phyloP scores from a whole-genome alignment of 108 stramenopile species.

The Cyclotella kingstonii region DNA sequence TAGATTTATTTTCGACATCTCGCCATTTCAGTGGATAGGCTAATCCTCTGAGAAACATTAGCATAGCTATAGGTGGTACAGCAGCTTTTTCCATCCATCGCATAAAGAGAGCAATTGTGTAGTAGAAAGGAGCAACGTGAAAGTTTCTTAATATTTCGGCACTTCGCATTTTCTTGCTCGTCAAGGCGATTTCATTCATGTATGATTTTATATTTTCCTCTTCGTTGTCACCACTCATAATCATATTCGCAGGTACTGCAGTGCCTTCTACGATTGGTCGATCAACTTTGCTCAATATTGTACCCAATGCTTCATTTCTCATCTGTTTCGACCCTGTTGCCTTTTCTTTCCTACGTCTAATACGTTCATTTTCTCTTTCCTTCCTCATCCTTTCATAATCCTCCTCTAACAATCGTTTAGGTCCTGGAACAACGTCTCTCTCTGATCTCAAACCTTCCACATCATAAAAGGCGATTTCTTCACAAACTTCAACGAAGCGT shows the following conservation, averaged over 20 bases:
- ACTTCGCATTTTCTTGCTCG: conserved; percentile 49
- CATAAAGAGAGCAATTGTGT: conserved; percentile 68
- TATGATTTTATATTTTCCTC: conserved; percentile 11
- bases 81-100: conserved; percentile 74
- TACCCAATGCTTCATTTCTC: background rate
- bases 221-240: background rate
- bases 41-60: conserved; percentile 35
- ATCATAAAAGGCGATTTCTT: conserved; percentile 47
- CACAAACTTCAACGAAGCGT: conserved; percentile 31
- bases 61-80: conserved; percentile 38
- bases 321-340: background rate
- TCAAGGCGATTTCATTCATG: conserved; percentile 28
- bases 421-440: conserved; percentile 34
- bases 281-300: background rate
- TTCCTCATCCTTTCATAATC: conserved; percentile 38
- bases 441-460: conserved; percentile 29
- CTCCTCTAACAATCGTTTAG: conserved; percentile 28
- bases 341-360: background rate
- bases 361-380: conserved; percentile 16
- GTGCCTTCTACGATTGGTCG: background rate
- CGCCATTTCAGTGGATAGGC: conserved; percentile 59
- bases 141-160: conserved; percentile 71
- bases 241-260: background rate
- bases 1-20: conserved; percentile 16
- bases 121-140: conserved; percentile 85